Evolutionary conservation across 148 eudicot genomes (phyloP).

Genomic region (Cornus kousa): DNA sequence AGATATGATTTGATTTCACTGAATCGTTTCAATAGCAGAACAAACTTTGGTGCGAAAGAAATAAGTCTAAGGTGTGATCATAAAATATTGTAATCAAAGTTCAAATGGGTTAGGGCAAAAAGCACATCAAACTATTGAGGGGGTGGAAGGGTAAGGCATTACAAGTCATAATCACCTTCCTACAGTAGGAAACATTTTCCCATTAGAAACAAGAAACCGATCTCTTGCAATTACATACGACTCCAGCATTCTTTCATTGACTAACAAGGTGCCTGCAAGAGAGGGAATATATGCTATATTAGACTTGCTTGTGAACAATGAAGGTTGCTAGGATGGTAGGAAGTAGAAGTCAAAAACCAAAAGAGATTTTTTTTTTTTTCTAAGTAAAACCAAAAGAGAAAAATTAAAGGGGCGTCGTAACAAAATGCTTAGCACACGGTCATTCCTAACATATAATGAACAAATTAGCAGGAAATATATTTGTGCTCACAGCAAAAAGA

Average conservation of each 20-base stretch:
- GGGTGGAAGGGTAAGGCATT: neutral
- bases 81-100: neutral
- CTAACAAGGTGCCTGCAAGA: constrained; percentile 79
- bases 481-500: neutral
- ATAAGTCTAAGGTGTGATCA: neutral
- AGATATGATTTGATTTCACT: neutral
- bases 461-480: neutral
- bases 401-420: neutral
- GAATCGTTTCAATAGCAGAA: neutral
- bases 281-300: neutral
- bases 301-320: neutral
- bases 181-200: constrained; percentile 95
- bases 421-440: neutral
- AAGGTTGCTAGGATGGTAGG: neutral
- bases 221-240: constrained; percentile 96
- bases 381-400: neutral
- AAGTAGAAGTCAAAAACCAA: neutral
- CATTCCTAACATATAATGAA: neutral
- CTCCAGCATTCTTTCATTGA: constrained; percentile 97
- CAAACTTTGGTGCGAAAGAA: neutral
- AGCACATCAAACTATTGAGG: neutral
- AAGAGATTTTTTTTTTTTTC: neutral
- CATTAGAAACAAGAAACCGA: constrained; percentile 86
- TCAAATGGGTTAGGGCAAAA: neutral
- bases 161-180: constrained; percentile 66